Percentiles rank a stretch among this genome's conserved stretches.
Evolutionary conservation across 73 alveolate species (phyloP).

Genomic region (Stentor coeruleus): DNA sequence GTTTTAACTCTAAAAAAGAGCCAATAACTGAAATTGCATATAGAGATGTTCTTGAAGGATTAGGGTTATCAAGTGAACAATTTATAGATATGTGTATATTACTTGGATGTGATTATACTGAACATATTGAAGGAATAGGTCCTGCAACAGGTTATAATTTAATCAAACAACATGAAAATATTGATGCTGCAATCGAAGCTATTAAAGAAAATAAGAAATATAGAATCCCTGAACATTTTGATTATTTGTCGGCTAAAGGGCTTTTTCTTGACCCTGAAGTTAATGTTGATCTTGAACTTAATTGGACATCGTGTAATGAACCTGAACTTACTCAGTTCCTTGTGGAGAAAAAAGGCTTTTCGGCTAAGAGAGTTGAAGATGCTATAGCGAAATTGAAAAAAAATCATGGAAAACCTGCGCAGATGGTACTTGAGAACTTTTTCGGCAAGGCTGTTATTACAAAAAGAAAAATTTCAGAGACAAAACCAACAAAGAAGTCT

Average conservation of each 20-base stretch:
- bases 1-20: constrained; percentile 77
- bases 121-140: constrained; percentile 75
- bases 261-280: constrained; percentile 77
- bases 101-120: constrained; percentile 81
- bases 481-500: background rate
- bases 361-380: constrained; percentile 60
- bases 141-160: constrained; percentile 72
- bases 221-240: constrained; percentile 61
- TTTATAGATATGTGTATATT: constrained; percentile 92
- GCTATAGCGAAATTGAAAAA: constrained; percentile 58
- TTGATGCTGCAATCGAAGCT: constrained; percentile 67
- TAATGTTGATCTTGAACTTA: constrained; percentile 2
- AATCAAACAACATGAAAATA: constrained; percentile 58
- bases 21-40: constrained; percentile 71
- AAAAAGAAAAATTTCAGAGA: background rate
- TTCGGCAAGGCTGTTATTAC: background rate
- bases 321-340: constrained; percentile 59
- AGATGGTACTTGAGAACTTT: constrained; percentile 21
- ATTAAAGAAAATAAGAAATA: constrained; percentile 60
- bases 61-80: constrained; percentile 72
- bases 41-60: constrained; percentile 66
- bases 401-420: constrained; percentile 34
- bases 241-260: constrained; percentile 65
- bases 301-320: constrained; percentile 52
- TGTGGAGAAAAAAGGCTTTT: constrained; percentile 61